These are phyloP conservation scores for Xylaria flabelliformis DNA, from an alignment of 495 filamentous ascomycete species.

Conservation along the genomic window DNA sequence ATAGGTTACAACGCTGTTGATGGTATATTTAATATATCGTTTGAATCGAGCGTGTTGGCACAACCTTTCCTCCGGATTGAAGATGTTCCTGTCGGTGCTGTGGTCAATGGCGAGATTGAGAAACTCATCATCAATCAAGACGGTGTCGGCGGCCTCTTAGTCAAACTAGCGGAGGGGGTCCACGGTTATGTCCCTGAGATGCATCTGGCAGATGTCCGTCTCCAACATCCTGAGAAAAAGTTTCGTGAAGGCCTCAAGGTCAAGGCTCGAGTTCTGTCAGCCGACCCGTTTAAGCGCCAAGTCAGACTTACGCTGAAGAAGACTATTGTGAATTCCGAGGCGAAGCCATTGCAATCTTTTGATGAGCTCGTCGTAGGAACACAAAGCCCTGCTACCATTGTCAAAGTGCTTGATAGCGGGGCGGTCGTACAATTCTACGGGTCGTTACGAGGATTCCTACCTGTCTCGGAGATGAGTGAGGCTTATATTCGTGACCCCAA, in stretches of 20 bases:
- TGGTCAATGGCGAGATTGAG: constrained; percentile 84
- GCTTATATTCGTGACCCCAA: constrained; percentile 88
- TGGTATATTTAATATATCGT: constrained; percentile 82
- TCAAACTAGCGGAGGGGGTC: constrained; percentile 85
- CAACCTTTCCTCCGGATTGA: constrained; percentile 89
- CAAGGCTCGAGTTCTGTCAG: constrained; percentile 82
- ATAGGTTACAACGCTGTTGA: constrained; percentile 88
- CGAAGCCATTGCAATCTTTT: constrained; percentile 75
- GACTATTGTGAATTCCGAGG: constrained; percentile 86
- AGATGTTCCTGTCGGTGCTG: constrained; percentile 80
- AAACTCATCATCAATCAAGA: constrained; percentile 76
- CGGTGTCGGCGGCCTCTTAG: constrained; percentile 78
- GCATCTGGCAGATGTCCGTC: constrained; percentile 84
- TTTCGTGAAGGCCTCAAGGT: constrained; percentile 87
- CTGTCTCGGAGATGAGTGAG: constrained; percentile 96
- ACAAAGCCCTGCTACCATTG: constrained; percentile 81
- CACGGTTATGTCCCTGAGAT: constrained; percentile 83
- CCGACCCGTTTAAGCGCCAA: constrained; percentile 74
- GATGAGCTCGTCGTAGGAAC: constrained; percentile 69
- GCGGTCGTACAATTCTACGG: constrained; percentile 95
- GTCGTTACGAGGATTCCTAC: constrained; percentile 79
- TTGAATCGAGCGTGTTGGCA: constrained; percentile 79
- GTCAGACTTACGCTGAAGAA: constrained; percentile 94
- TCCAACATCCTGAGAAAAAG: constrained; percentile 94
- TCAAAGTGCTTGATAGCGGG: constrained; percentile 76